Evolutionary conservation across 2,329 filamentous ascomycete genomes (phyloP), one percentile per base, ranked within the genome.

Genomic region (Phialophora macrospora): DNA sequence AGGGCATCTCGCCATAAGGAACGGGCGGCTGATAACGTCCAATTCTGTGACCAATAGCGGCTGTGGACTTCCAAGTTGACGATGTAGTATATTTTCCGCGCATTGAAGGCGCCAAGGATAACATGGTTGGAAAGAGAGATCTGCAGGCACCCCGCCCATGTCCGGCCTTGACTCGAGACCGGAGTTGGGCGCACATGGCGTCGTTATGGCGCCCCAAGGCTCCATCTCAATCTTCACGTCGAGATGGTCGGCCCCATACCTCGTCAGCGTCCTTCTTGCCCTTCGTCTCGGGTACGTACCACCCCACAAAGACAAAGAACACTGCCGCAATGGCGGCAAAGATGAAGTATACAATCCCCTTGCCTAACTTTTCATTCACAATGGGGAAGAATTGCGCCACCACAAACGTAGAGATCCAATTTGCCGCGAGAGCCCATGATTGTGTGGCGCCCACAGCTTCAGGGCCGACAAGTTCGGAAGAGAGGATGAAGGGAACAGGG

Each of bases 371-470:
- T 54, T 87, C 85, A 74, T 96, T 96, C 67, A 96, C 78, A 24
- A 97, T 85, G 0, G 95, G 94, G 81, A 99, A 97, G 79, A 97
- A 96, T 73, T 97, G 93, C 0, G 94, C 93, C 1, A 99, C 93
- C 20, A 96, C 73, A 74, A 97, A 98, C 0, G 94, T 98, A 0
- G 93, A 90, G 38, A 92, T 84, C 83, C 96, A 98, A 77, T 95
- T 98, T 8, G 92, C 90, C 0, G 88, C 92, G 79, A 98, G 79
- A 0, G 90, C 91, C 85, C 93, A 96, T 64, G 90, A 93, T 77
- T 99, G 95, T 0, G 92, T 90, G 0, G 94, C 92, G 1, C 94
- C 93, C 0, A 97, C 93, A 0, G 94, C 95, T 75, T 97, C 92
- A 12, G 92, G 89, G 0, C 89, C 90, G 0, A 98, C 95, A 2